A percentile compares a stretch with the other conserved stretches of the same genome.
These are phyloP conservation scores for Chytriomyces sp. DNA, from an alignment of 192 early-diverging fungal genomes.

Conservation along the genomic window DNA sequence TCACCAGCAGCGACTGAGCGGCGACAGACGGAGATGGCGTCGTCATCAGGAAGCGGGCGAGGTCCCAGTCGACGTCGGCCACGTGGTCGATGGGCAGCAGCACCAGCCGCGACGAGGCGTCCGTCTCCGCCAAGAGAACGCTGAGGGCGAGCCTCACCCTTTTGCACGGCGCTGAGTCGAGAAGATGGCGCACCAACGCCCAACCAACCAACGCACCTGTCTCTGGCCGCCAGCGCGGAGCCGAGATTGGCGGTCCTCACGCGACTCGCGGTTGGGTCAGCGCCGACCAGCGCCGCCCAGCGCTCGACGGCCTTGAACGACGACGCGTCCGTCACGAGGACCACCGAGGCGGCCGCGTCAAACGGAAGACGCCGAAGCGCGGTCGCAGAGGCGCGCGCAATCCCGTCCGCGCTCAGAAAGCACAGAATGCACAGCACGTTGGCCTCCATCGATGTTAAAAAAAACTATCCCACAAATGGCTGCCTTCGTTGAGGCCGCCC, in stretches of 20 bases:
- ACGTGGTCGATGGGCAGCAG: neutral
- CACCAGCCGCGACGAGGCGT: neutral
- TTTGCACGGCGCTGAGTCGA: neutral
- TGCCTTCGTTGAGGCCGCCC: neutral
- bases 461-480: neutral
- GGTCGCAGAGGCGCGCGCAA: neutral
- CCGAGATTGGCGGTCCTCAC: no score
- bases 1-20: neutral
- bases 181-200: no score
- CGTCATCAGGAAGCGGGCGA: neutral
- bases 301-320: conserved; percentile 13
- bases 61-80: conserved; percentile 1
- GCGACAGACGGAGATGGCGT: neutral
- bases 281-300: no score
- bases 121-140: neutral
- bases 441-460: neutral
- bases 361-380: neutral
- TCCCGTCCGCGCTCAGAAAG: neutral
- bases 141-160: neutral
- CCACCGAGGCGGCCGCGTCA: neutral
- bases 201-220: no score
- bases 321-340: conserved; percentile 17
- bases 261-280: no score
- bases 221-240: no score
- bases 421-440: neutral